Percentiles rank a stretch among this genome's conserved stretches.
phyloP scores from a whole-genome alignment of 2,329 filamentous ascomycete genomes.

The Elsinoe australis region DNA sequence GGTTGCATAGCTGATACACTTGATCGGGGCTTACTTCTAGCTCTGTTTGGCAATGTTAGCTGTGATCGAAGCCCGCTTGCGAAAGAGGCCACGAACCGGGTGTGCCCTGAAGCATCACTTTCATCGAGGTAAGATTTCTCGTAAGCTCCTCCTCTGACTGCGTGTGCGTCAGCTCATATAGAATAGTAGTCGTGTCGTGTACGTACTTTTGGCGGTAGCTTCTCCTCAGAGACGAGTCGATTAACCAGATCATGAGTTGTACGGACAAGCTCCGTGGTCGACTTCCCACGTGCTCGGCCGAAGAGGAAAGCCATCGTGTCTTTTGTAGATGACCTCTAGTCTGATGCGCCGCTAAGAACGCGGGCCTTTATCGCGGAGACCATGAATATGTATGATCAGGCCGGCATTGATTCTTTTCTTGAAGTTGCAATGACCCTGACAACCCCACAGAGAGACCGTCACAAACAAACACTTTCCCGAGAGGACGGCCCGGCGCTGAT shows the following conservation, averaged over 20 bases:
- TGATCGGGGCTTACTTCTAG: conserved; percentile 79
- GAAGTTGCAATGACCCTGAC: conserved; percentile 8
- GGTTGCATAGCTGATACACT: conserved; percentile 75
- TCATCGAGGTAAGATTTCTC: conserved; percentile 82
- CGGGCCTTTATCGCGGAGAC: neutral
- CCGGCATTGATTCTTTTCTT: neutral
- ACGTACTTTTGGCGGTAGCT: conserved; percentile 50
- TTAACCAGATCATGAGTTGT: conserved; percentile 56
- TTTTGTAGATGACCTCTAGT: conserved; percentile 1
- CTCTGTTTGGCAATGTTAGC: conserved; percentile 49
- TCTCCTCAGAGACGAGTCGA: conserved; percentile 50
- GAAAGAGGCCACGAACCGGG: conserved; percentile 53
- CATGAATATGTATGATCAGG: neutral
- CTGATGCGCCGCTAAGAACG: conserved; percentile 3
- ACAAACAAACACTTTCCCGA: conserved; percentile 11
- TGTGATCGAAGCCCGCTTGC: conserved; percentile 1
- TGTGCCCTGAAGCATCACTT: conserved; percentile 84
- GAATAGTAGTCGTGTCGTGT: too few relatives aligned
- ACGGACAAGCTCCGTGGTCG: conserved; percentile 54
- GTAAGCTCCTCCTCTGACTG: conserved; percentile 80
- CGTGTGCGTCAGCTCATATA: conserved; percentile 18
- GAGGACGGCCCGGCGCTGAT: conserved; percentile 1
- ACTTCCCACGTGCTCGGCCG: conserved; percentile 53
- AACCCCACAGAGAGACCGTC: conserved; percentile 3
- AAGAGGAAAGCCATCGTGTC: conserved; percentile 62